Base-by-base conservation (phyloP, 495 filamentous ascomycete genomes). In the Lasiosphaeria hispida region DNA sequence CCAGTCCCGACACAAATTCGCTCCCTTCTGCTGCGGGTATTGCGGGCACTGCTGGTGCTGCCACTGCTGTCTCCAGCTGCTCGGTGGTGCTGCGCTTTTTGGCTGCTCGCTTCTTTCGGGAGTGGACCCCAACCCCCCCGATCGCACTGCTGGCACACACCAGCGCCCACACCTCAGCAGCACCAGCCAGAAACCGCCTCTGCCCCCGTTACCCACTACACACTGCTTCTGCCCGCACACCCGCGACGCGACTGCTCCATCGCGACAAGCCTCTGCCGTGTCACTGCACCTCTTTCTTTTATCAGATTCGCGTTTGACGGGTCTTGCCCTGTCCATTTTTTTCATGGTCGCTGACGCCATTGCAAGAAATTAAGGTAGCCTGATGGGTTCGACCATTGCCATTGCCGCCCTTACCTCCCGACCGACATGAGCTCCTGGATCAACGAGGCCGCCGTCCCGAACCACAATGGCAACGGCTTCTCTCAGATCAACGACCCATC, bases 391-490 rank as follows among this genome's bases (percentile, higher is more conserved):
- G 67, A 62, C 58, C 61, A 57, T 60, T 64, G 59, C 58, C 62
- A 58, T 49, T 55, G 53, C 62, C 69, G 43, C 60, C 64, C 63
- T 61, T 60, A 58, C 49, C 55, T 61, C 62, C 53, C 68, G 62
- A 63, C 54, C 57, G 66, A 64, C 79, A 91, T 90, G 87, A 91
- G 87, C 81, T 83, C 84, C 76, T 90, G 88, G 88, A 86, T 87
- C 77, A 86, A 86, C 78, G 87, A 91, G 77, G 82, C 80, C 82
- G 82, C 86, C 76, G 77, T 82, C 74, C 84, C 83, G 66, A 87
- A 83, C 75, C 84, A 87, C 80, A 87, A 90, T 78, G 87, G 85
- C 83, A 87, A 86, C 75, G 85, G 81, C 74, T 91, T 90, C 72
- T 82, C 85, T 66, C 80, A 81, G 65, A 76, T 83, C 71, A 75